phyloP scores from a whole-genome alignment of 2,329 filamentous ascomycete genomes.

The Paracamarosporium sp. region DNA sequence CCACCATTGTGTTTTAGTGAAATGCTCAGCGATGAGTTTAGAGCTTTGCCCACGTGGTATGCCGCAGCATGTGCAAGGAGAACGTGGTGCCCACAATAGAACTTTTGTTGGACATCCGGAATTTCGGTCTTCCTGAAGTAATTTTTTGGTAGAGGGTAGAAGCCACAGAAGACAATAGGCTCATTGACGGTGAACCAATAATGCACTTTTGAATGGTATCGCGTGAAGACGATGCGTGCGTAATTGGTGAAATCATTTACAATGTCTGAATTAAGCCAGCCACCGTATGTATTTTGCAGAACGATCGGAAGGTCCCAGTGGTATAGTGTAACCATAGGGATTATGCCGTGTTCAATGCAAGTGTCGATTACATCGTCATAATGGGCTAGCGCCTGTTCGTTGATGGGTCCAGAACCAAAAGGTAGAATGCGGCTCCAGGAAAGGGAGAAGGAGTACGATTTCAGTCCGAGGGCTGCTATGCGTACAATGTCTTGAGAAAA shows the following conservation, averaged over 20 bases:
- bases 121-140: conserved; percentile 48
- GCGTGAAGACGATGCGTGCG: conserved; percentile 46
- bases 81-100: conserved; percentile 45
- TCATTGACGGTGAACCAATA: conserved; percentile 54
- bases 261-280: conserved; percentile 39
- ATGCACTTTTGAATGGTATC: conserved; percentile 48
- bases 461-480: conserved; percentile 42
- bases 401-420: conserved; percentile 54
- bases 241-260: conserved; percentile 50
- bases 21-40: conserved; percentile 47
- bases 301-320: conserved; percentile 50
- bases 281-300: conserved; percentile 48
- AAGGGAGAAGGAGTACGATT: conserved; percentile 52
- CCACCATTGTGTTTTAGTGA: conserved; percentile 47
- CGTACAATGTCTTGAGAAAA: conserved; percentile 43
- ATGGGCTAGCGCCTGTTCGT: conserved; percentile 54
- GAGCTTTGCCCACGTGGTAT: conserved; percentile 52
- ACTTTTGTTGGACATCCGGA: conserved; percentile 39
- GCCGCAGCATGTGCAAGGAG: conserved; percentile 46
- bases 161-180: conserved; percentile 41
- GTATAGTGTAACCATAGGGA: conserved; percentile 54
- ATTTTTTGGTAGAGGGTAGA: conserved; percentile 38
- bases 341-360: conserved; percentile 51
- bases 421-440: conserved; percentile 59
- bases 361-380: conserved; percentile 58